Conservation (phyloP, 176 grass and related monocot species). For the Bromus sterilis region DNA sequence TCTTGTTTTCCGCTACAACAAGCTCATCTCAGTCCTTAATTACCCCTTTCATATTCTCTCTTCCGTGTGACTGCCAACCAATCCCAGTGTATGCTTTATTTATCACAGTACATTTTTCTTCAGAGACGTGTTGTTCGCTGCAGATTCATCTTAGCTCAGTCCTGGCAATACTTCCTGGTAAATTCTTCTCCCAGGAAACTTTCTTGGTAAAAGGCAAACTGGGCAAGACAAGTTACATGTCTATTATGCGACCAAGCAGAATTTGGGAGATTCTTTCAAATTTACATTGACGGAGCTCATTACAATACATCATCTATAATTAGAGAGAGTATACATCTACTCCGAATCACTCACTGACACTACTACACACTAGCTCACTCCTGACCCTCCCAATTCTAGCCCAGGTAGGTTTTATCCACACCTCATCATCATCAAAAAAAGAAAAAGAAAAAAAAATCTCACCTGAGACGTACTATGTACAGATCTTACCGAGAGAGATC, state of each 20-base stretch:
- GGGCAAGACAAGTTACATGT: not conserved
- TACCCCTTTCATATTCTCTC: not conserved
- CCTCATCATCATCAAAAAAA: not conserved
- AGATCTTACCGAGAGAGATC: slow-evolving; percentile 21
- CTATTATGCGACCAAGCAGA: not conserved
- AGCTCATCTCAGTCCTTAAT: slow-evolving; percentile 37
- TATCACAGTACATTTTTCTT: not conserved
- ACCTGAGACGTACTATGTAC: slow-evolving; percentile 63
- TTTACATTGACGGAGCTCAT: slow-evolving; percentile 29
- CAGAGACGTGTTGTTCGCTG: not conserved
- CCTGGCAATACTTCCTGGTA: not conserved
- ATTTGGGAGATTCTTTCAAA: not conserved
- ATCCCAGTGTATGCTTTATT: too few species aligned
- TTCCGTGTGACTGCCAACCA: not conserved
- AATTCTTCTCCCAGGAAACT: not conserved
- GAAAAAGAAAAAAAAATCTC: slow-evolving; percentile 16
- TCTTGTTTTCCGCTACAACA: too few species aligned
- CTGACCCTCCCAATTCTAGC: slow-evolving; percentile 21
- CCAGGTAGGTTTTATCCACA: slow-evolving; percentile 30
- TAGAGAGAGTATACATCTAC: slow-evolving; percentile 4
- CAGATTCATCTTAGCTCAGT: not conserved
- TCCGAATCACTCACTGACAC: slow-evolving; percentile 8
- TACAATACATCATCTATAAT: slow-evolving; percentile 26
- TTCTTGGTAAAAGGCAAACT: not conserved
- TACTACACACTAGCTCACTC: not conserved